A percentile compares a stretch with the other conserved stretches of the same genome.
phyloP scores from a whole-genome alignment of 73 alveolate genomes.

The Symbiodinium natans region DNA sequence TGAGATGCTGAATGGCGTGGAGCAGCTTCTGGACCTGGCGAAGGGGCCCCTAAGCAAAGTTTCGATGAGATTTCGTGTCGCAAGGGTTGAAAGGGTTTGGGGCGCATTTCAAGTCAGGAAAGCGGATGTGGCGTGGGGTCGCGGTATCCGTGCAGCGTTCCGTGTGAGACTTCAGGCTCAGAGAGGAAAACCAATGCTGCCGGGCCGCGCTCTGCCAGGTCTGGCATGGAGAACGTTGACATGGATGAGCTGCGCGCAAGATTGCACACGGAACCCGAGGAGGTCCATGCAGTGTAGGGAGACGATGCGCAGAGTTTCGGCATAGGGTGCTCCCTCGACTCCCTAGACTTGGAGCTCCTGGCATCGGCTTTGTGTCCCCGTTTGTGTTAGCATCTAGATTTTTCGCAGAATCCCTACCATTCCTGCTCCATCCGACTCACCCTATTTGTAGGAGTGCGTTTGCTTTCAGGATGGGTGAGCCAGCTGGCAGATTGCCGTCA shows the following conservation, averaged over 20 bases:
- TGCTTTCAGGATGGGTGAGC: neutral
- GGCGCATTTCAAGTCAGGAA: too few relatives aligned
- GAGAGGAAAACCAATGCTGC: too few relatives aligned
- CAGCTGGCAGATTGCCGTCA: neutral
- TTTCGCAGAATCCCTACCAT: neutral
- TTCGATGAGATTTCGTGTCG: too few relatives aligned
- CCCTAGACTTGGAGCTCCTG: neutral
- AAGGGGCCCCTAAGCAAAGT: neutral
- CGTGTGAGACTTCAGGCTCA: too few relatives aligned
- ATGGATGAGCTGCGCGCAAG: conserved; percentile 4
- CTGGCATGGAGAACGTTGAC: neutral
- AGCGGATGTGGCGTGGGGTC: too few relatives aligned
- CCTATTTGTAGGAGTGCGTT: neutral
- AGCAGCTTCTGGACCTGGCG: neutral
- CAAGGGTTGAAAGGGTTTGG: too few relatives aligned
- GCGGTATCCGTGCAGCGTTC: too few relatives aligned
- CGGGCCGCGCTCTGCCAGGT: too few relatives aligned
- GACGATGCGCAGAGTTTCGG: neutral
- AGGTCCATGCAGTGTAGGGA: neutral
- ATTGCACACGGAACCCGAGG: neutral
- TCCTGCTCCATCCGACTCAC: neutral
- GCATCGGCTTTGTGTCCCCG: neutral
- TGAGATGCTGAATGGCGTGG: conserved; percentile 13
- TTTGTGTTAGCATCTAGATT: neutral
- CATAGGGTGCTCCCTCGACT: too few relatives aligned